phyloP scores from a whole-genome alignment of 805 yeast species.

The Schizosaccharomyces octosporus region DNA sequence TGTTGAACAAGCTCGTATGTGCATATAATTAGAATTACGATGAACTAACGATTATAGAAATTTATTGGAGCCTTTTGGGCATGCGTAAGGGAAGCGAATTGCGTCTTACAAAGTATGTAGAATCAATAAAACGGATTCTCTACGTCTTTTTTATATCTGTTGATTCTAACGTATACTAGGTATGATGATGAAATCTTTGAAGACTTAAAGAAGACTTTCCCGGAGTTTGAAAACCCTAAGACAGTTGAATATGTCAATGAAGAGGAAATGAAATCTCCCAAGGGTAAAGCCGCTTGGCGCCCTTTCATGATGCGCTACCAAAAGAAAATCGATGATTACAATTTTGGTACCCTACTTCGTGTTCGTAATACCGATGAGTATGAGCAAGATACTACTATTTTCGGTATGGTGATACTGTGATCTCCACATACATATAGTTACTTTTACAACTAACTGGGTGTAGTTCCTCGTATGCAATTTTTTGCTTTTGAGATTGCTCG shows the following conservation, averaged over 20 bases:
- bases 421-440: neutral
- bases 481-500: constrained; percentile 86
- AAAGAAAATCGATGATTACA: constrained; percentile 59
- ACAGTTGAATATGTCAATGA: constrained; percentile 38
- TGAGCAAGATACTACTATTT: constrained; percentile 59
- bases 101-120: constrained; percentile 18
- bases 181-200: constrained; percentile 18
- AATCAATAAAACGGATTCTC: neutral
- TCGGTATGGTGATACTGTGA: constrained; percentile 19
- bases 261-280: constrained; percentile 53
- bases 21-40: neutral
- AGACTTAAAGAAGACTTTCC: constrained; percentile 38
- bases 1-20: constrained; percentile 56
- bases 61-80: constrained; percentile 65
- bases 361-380: constrained; percentile 48
- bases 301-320: constrained; percentile 61
- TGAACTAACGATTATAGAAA: constrained; percentile 16
- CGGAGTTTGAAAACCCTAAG: constrained; percentile 48
- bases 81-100: constrained; percentile 58
- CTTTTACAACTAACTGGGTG: neutral
- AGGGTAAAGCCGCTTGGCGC: constrained; percentile 83
- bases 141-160: neutral
- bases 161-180: constrained; percentile 3
- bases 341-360: constrained; percentile 85
- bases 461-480: constrained; percentile 64